These are phyloP conservation scores for Termitomyces sp. DNA, from an alignment of 768 basidiomycete genomes.

Conservation along the genomic window DNA sequence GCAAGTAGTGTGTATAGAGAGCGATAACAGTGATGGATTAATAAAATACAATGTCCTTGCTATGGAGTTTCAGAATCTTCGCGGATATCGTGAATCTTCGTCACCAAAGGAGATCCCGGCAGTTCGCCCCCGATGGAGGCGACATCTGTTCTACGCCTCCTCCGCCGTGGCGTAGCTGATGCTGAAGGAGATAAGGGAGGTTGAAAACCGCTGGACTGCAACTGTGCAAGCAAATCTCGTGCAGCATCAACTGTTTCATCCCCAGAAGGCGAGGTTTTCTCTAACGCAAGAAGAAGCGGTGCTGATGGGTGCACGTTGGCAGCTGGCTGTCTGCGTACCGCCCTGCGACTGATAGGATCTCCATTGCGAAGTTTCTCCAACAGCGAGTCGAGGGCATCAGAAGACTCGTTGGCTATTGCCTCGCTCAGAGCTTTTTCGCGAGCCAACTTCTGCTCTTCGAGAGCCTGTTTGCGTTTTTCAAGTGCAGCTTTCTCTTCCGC, in stretches of 20 bases:
- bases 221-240: constrained; percentile 69
- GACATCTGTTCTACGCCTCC: constrained; percentile 34
- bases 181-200: constrained; percentile 47
- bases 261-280: constrained; percentile 26
- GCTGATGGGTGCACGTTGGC: constrained; percentile 30
- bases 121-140: constrained; percentile 22
- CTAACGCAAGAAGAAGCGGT: constrained; percentile 32
- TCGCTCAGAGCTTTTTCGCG: constrained; percentile 48
- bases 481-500: constrained; percentile 67
- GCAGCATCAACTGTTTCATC: constrained; percentile 51
- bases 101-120: constrained; percentile 29
- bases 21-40: not conserved
- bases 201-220: constrained; percentile 70
- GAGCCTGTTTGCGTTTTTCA: constrained; percentile 67
- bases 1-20: not conserved
- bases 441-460: constrained; percentile 58
- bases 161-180: constrained; percentile 32
- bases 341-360: constrained; percentile 55
- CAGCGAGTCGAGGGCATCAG: constrained; percentile 68
- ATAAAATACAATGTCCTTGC: constrained; percentile 6
- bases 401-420: constrained; percentile 38
- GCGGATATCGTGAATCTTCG: constrained; percentile 28
- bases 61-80: constrained; percentile 11
- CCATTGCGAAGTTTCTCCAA: constrained; percentile 73
- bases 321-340: constrained; percentile 49